A percentile compares a stretch with the other conserved stretches of the same genome.
Conservation (phyloP, 192 early-diverging fungal genomes). For the Gamsiella multidivaricata region DNA sequence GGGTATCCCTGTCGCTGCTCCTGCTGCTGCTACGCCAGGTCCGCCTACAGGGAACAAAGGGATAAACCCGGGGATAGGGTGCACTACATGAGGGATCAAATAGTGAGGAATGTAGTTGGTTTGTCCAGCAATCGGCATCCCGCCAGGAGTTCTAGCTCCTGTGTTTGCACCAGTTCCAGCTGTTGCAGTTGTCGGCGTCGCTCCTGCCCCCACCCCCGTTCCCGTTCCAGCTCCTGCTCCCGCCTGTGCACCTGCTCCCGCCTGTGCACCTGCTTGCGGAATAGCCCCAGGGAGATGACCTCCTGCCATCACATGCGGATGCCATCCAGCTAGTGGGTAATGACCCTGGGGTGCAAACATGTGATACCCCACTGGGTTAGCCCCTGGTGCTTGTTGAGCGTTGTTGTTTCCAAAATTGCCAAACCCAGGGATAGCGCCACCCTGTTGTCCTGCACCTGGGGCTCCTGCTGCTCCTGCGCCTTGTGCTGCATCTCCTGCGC, state of each 20-base stretch:
- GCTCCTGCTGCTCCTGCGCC: conserved; percentile 22
- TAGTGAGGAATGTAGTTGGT: conserved; percentile 32
- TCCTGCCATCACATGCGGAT: conserved; percentile 25
- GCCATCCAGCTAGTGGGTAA: conserved; percentile 34
- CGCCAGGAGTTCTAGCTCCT: conserved; percentile 4
- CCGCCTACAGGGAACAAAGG: conserved; percentile 50
- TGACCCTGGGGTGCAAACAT: conserved; percentile 41
- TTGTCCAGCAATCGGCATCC: not conserved
- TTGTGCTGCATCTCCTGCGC: conserved; percentile 18
- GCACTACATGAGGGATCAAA: conserved; percentile 33
- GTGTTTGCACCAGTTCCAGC: too few relatives aligned
- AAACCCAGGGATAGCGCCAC: conserved; percentile 8
- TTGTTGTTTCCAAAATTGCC: conserved; percentile 25
- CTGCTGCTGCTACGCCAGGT: too few relatives aligned
- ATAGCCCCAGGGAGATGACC: conserved; percentile 23
- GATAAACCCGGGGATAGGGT: conserved; percentile 55
- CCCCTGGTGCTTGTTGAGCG: conserved; percentile 20
- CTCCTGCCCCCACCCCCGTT: too few relatives aligned
- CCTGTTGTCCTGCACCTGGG: conserved; percentile 3
- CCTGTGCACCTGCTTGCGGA: conserved; percentile 15
- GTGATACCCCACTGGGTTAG: conserved; percentile 14
- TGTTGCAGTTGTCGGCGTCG: too few relatives aligned
- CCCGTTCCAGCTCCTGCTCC: conserved; percentile 26
- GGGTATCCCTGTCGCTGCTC: too few relatives aligned
- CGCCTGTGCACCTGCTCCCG: not conserved